Percentiles rank a stretch among this genome's conserved stretches.
Conservation (phyloP, 2,329 filamentous ascomycete genomes). For the Rutstroemia sydowiana region DNA sequence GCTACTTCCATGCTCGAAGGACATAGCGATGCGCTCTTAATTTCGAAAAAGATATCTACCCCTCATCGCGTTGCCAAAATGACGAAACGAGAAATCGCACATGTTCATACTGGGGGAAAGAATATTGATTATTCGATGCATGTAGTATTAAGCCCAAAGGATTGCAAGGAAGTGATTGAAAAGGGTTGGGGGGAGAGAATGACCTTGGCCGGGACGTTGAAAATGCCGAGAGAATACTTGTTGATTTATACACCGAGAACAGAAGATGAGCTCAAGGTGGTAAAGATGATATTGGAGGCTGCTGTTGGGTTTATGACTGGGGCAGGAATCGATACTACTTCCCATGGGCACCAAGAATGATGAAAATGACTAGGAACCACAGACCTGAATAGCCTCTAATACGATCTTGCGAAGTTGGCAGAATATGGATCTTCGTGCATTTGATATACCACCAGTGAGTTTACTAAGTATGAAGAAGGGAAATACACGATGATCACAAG, state of each 20-base stretch:
- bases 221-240: constrained; percentile 20
- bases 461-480: too few species aligned
- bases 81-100: constrained; percentile 20
- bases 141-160: constrained; percentile 18
- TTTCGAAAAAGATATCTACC: constrained; percentile 14
- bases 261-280: constrained; percentile 16
- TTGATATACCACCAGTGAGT: too few species aligned
- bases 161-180: constrained; percentile 23
- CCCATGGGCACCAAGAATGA: too few species aligned
- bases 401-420: too few species aligned
- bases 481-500: too few species aligned
- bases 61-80: constrained; percentile 16
- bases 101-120: constrained; percentile 18
- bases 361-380: too few species aligned
- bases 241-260: constrained; percentile 23
- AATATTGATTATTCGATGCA: constrained; percentile 21
- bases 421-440: too few species aligned
- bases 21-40: constrained; percentile 18
- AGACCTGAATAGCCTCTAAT: too few species aligned
- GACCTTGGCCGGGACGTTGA: constrained; percentile 17
- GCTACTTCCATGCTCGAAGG: constrained; percentile 21
- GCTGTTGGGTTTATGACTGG: constrained; percentile 23
- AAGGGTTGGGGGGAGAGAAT: constrained; percentile 24
- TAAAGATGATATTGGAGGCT: constrained; percentile 19
- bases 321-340: not conserved